phyloP scores from a whole-genome alignment of 169 alveolate species.

The Plasmodium gallinaceum region DNA sequence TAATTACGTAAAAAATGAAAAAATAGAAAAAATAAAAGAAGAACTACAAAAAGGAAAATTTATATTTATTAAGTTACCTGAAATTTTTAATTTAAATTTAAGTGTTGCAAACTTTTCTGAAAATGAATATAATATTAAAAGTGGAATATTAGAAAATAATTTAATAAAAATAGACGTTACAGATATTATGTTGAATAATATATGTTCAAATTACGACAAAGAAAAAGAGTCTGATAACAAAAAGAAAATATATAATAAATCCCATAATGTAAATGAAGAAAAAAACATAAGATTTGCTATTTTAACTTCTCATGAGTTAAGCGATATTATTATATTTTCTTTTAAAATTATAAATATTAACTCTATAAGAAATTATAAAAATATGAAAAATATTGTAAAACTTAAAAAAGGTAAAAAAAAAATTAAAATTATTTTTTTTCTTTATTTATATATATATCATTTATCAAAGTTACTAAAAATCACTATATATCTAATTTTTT shows the following conservation, averaged over 20 bases:
- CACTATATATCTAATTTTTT: background rate
- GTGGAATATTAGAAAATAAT: slow-evolving; percentile 60
- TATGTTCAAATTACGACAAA: slow-evolving; percentile 10
- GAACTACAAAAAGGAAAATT: slow-evolving; percentile 21
- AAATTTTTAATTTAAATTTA: slow-evolving; percentile 4
- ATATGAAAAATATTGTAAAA: slow-evolving; percentile 48
- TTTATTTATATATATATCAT: background rate
- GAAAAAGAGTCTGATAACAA: background rate
- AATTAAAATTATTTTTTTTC: background rate
- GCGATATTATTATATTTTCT: slow-evolving; percentile 35
- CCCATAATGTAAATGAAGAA: background rate
- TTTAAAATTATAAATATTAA: background rate
- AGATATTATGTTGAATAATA: background rate
- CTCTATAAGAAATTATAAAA: slow-evolving; percentile 7
- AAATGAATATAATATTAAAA: slow-evolving; percentile 21
- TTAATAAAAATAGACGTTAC: slow-evolving; percentile 28
- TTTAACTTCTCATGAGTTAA: slow-evolving; percentile 40
- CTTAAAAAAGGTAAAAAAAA: slow-evolving; percentile 30
- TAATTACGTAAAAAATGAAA: slow-evolving; percentile 11
- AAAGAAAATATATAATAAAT: background rate
- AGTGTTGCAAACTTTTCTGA: slow-evolving; percentile 30
- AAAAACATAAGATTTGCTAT: slow-evolving; percentile 20
- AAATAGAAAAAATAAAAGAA: background rate
- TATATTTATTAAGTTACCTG: slow-evolving; percentile 26
- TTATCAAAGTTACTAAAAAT: background rate